These are phyloP conservation scores for Trichophyton rubrum DNA, from an alignment of 2,329 filamentous ascomycete species.

Conservation along the genomic window DNA sequence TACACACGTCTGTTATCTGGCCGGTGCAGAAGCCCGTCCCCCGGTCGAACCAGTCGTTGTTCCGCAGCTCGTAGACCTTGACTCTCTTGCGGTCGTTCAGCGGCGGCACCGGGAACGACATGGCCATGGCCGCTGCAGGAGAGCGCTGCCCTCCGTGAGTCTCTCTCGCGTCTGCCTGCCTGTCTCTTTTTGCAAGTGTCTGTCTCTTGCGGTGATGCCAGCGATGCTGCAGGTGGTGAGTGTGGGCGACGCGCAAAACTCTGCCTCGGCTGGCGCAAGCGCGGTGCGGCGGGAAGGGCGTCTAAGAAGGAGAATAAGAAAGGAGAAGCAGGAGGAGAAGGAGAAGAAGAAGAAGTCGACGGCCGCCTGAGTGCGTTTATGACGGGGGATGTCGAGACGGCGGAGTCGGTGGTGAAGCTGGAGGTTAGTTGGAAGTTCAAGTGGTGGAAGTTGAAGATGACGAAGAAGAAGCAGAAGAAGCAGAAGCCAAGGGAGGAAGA, in stretches of 20 bases:
- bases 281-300: background rate
- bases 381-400: no score
- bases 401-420: no score
- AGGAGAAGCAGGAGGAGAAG: background rate
- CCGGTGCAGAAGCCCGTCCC: constrained; percentile 93
- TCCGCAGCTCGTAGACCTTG: constrained; percentile 96
- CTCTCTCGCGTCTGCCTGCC: constrained; percentile 22
- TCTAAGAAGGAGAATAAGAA: background rate
- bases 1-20: constrained; percentile 53
- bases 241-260: background rate
- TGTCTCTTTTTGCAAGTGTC: constrained; percentile 14
- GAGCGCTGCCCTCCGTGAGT: constrained; percentile 11
- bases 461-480: background rate
- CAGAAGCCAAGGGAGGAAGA: background rate
- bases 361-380: no score
- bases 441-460: background rate
- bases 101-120: constrained; percentile 38
- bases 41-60: constrained; percentile 98
- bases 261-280: constrained; percentile 4
- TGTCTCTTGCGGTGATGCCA: no score
- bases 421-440: no score
- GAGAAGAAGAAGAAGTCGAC: background rate
- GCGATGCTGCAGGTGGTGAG: background rate
- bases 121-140: constrained; percentile 22
- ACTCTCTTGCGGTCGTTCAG: constrained; percentile 52